These are phyloP conservation scores for Turritis glabra DNA, from an alignment of 345 rosid species.

Conservation along the genomic window DNA sequence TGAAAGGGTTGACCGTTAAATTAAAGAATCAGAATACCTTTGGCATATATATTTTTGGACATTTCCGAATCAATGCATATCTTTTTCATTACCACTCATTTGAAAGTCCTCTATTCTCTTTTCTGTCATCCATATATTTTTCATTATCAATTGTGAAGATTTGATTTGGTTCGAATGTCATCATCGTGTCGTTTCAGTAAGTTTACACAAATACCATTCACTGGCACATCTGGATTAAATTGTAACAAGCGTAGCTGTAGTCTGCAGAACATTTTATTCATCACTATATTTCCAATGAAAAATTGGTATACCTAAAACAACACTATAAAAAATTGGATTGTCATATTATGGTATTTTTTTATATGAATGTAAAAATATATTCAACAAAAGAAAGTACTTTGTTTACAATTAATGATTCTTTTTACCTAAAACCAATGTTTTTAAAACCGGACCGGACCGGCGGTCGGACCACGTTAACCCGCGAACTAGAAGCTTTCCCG, in stretches of 20 bases:
- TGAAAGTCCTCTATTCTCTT: not conserved
- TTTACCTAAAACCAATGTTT: no score
- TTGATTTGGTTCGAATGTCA: constrained; percentile 1
- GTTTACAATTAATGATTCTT: no score
- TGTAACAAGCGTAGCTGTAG: not conserved
- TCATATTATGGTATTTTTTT: no score
- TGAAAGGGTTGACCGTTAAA: not conserved
- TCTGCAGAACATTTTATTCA: not conserved
- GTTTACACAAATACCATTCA: not conserved
- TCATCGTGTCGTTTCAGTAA: constrained; percentile 1
- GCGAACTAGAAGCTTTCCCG: no score
- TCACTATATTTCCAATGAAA: not conserved
- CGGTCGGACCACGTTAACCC: no score
- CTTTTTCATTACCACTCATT: not conserved
- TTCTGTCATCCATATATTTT: not conserved
- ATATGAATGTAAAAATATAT: no score
- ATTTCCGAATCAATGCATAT: not conserved
- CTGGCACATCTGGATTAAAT: not conserved
- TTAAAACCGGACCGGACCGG: no score
- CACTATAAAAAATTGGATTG: not conserved
- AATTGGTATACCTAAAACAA: not conserved
- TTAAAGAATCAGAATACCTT: not conserved
- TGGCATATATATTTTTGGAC: not conserved
- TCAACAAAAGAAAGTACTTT: no score
- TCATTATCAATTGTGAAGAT: not conserved